Evolutionary conservation across 2,329 filamentous ascomycete species (phyloP).

Genomic region (Pseudogymnoascus sp.): DNA sequence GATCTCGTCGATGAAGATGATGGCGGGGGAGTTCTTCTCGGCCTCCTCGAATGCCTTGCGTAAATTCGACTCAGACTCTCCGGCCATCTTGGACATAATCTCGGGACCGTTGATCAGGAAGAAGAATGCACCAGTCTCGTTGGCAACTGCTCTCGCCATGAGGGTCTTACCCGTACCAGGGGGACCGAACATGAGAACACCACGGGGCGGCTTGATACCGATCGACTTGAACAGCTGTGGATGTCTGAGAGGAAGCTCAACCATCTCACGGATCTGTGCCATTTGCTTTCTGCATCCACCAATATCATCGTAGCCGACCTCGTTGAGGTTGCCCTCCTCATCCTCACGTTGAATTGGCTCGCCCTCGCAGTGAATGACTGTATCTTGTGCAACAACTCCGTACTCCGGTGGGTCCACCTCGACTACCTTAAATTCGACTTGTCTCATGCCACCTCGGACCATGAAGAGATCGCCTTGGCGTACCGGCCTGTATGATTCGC

Average conservation of each 20-base stretch:
- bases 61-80: constrained; percentile 96
- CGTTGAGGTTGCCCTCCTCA: constrained; percentile 97
- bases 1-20: constrained; percentile 99
- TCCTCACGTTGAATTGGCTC: constrained; percentile 96
- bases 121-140: constrained; percentile 98
- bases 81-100: constrained; percentile 99
- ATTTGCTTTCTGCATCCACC: constrained; percentile 99
- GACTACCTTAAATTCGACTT: constrained; percentile 99
- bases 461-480: constrained; percentile 97
- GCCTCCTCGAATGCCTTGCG: constrained; percentile 99
- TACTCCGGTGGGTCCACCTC: constrained; percentile 98
- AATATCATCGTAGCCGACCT: constrained; percentile 98
- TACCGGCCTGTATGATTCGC: constrained; percentile 94
- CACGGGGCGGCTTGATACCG: constrained; percentile 97
- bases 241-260: constrained; percentile 92
- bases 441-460: constrained; percentile 94
- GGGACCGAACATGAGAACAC: constrained; percentile 93
- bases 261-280: constrained; percentile 98
- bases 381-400: constrained; percentile 97
- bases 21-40: constrained; percentile 97
- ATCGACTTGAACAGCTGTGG: constrained; percentile 99
- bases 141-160: constrained; percentile 97
- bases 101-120: constrained; percentile 99
- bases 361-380: constrained; percentile 97
- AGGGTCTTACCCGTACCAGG: constrained; percentile 99